Base-by-base conservation (phyloP, 2,329 filamentous ascomycete species). In the Neocucurbitaria cava region DNA sequence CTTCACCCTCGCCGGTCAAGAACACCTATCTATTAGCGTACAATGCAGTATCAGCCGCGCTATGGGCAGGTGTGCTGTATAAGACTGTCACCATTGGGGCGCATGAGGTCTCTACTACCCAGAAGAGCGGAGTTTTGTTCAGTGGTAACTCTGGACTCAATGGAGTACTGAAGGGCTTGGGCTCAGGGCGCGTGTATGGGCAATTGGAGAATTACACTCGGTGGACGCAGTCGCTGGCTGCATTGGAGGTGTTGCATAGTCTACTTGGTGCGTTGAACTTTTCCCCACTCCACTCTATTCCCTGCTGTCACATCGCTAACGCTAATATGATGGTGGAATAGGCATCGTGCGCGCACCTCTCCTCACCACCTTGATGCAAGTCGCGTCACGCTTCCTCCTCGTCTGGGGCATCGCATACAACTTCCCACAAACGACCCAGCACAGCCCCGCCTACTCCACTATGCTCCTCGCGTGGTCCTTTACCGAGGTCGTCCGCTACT, bases 401-500 rank as follows among this genome's bases (percentile, higher is more conserved):
- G 90, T 97, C 64, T 97, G 93, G 92, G 88, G 85, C 64, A 83
- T 98, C 59, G 87, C 91, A 70, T 83, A 87, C 71, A 82, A 83
- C 36, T 96, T 94, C 79, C 90, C 90, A 9, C 77, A 81, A 51
- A 83, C 89, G 48, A 86, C 87, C 2, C 66, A 72, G 55, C 69
- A 78, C 46, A 85, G 82, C 58, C 78, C 83, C 18, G 85, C 83
- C 51, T 96, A 93, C 81, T 82, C 86, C 62, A 85, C 83, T 67
- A 92, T 96, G 91, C 83, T 98, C 54, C 70, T 89, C 51, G 93
- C 95, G 28, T 98, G 95, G 94, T 89, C 87, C 61, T 76, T 91
- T 54, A 97, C 95, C 56, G 95, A 99, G 79, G 90, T 96, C 48
- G 89, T 97, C 68, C 89, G 95, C 49, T 99, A 99, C 83, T 85